phyloP scores from a whole-genome alignment of 192 early-diverging fungal species.

The Backusella macrospora region DNA sequence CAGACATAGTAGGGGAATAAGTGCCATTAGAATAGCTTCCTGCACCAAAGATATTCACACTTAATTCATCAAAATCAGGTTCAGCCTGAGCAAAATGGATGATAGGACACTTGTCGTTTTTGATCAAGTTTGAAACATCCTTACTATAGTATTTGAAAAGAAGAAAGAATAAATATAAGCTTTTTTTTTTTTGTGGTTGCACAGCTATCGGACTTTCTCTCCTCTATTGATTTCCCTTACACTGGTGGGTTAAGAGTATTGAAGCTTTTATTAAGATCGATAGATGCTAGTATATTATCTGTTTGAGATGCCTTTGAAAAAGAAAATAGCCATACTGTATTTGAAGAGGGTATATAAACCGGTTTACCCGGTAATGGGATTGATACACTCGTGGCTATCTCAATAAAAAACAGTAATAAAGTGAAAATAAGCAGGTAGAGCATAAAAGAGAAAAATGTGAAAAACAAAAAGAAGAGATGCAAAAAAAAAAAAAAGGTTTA shows the following conservation, averaged over 20 bases:
- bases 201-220: neutral
- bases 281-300: slow-evolving; percentile 1
- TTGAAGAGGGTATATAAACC: slow-evolving; percentile 8
- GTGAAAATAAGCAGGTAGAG: neutral
- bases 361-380: slow-evolving; percentile 11
- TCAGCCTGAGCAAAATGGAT: slow-evolving; percentile 10
- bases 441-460: neutral
- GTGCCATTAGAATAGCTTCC: slow-evolving; percentile 3
- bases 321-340: slow-evolving; percentile 18
- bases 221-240: neutral
- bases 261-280: slow-evolving; percentile 16
- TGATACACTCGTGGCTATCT: neutral
- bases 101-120: neutral
- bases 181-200: neutral
- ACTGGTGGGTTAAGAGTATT: slow-evolving; percentile 7
- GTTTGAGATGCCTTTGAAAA: slow-evolving; percentile 7
- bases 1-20: neutral
- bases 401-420: slow-evolving; percentile 1
- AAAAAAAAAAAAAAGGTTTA: neutral
- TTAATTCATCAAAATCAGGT: slow-evolving; percentile 6
- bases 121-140: neutral
- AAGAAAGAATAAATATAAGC: neutral
- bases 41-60: slow-evolving; percentile 19
- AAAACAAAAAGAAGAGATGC: neutral
- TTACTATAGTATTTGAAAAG: neutral